These are phyloP conservation scores for Luffa acutangula DNA, from an alignment of 306 rosid species.

Conservation along the genomic window DNA sequence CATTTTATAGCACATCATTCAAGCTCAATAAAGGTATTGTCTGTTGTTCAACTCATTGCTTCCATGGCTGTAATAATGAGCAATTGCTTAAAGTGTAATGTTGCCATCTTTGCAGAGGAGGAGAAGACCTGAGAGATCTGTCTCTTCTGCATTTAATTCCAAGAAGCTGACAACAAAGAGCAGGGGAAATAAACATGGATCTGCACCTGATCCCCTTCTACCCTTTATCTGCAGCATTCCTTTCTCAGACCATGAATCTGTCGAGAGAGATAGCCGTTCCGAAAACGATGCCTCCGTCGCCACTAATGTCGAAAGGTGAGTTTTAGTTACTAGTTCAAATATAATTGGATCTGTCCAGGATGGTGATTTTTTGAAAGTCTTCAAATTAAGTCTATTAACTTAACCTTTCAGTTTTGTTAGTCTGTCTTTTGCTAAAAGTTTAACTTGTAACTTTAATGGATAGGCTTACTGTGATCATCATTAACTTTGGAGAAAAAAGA, in stretches of 20 bases:
- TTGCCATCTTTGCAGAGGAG: slow-evolving; percentile 38
- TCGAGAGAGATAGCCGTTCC: slow-evolving; percentile 25
- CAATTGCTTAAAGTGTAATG: neutral
- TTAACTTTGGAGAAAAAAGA: neutral
- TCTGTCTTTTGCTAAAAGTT: neutral
- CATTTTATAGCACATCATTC: slow-evolving; percentile 58
- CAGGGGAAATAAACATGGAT: slow-evolving; percentile 37
- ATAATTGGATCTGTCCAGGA: neutral
- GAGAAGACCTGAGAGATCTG: slow-evolving; percentile 47
- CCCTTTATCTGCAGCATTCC: slow-evolving; percentile 48
- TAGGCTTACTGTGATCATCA: neutral
- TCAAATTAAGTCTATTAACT: neutral
- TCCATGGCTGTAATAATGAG: neutral
- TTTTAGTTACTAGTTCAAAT: neutral
- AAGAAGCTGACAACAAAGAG: slow-evolving; percentile 32
- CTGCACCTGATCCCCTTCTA: slow-evolving; percentile 61
- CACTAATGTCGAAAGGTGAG: slow-evolving; percentile 40
- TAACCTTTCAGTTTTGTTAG: neutral
- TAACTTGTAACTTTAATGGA: neutral
- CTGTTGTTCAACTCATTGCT: neutral
- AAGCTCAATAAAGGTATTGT: slow-evolving; percentile 57
- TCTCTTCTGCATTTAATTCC: slow-evolving; percentile 37
- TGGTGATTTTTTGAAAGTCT: neutral
- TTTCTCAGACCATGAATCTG: slow-evolving; percentile 17
- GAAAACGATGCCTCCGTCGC: slow-evolving; percentile 16